phyloP scores from a whole-genome alignment of 2,329 filamentous ascomycete species.

The Epichloe gansuensis region DNA sequence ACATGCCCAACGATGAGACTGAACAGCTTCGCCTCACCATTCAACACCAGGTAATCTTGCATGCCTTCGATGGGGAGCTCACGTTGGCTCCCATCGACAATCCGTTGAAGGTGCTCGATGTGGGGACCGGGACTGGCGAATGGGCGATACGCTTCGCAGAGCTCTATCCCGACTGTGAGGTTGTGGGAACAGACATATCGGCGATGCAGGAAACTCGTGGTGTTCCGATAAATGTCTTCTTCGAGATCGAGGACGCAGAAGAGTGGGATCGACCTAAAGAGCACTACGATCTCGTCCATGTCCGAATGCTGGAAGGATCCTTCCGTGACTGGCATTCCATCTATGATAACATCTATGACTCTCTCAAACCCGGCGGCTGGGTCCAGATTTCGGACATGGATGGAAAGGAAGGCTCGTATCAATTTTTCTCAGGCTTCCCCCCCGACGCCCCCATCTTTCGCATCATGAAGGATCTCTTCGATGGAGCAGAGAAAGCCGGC shows the following conservation, averaged over 20 bases:
- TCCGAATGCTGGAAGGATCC: slow-evolving; percentile 42
- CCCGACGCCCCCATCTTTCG: slow-evolving; percentile 32
- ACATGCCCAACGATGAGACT: slow-evolving; percentile 52
- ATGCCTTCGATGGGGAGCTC: slow-evolving; percentile 32
- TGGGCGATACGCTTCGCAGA: slow-evolving; percentile 42
- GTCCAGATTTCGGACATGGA: slow-evolving; percentile 44
- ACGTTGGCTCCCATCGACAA: slow-evolving; percentile 29
- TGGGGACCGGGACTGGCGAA: slow-evolving; percentile 45
- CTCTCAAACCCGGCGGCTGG: slow-evolving; percentile 44
- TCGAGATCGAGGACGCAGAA: slow-evolving; percentile 47
- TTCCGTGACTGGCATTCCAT: slow-evolving; percentile 43
- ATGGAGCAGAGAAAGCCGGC: slow-evolving; percentile 32
- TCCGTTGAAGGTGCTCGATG: slow-evolving; percentile 35
- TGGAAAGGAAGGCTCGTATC: slow-evolving; percentile 23
- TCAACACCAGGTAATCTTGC: slow-evolving; percentile 49
- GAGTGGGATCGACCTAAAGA: slow-evolving; percentile 43
- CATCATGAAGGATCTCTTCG: slow-evolving; percentile 27
- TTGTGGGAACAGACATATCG: slow-evolving; percentile 46
- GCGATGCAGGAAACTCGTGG: slow-evolving; percentile 42
- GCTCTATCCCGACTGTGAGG: slow-evolving; percentile 38
- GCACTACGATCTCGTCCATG: slow-evolving; percentile 43
- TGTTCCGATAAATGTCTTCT: slow-evolving; percentile 45
- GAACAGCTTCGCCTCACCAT: slow-evolving; percentile 51
- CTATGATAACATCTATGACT: slow-evolving; percentile 38
- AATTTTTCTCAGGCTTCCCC: slow-evolving; percentile 25